Conservation (phyloP, 257 asterid genomes). For the Henckelia pumila region DNA sequence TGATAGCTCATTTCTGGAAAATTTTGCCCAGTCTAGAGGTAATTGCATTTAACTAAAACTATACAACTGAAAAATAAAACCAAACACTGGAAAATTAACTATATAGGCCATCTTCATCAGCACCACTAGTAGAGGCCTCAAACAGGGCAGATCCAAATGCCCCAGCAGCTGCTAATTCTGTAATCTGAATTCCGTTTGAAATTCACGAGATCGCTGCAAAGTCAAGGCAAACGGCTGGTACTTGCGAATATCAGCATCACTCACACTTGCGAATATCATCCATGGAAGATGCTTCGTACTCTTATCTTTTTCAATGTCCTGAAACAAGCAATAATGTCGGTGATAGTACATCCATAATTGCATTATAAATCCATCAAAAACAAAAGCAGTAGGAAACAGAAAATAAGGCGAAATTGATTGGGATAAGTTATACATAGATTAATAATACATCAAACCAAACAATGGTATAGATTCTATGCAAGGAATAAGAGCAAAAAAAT, state of each 20-base stretch:
- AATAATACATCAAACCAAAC: no score
- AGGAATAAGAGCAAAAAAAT: neutral
- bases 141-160: slow-evolving; percentile 43
- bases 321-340: slow-evolving; percentile 15
- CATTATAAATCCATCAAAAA: neutral
- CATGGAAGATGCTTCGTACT: slow-evolving; percentile 46
- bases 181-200: slow-evolving; percentile 46
- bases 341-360: no score
- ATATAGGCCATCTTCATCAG: slow-evolving; percentile 51
- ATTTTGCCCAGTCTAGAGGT: neutral
- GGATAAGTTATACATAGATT: no score
- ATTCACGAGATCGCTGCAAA: slow-evolving; percentile 63
- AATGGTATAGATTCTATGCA: neutral
- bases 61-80: neutral
- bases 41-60: slow-evolving; percentile 7
- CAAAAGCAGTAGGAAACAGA: neutral
- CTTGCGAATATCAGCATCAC: slow-evolving; percentile 60
- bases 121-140: slow-evolving; percentile 42
- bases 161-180: slow-evolving; percentile 41
- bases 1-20: neutral
- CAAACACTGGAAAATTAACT: slow-evolving; percentile 26
- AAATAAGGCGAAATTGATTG: no score
- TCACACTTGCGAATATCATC: slow-evolving; percentile 62
- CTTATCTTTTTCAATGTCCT: slow-evolving; percentile 60
- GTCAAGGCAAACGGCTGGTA: slow-evolving; percentile 68